Conservation (phyloP, 106 monocot species). For the Amphibolis antarctica region DNA sequence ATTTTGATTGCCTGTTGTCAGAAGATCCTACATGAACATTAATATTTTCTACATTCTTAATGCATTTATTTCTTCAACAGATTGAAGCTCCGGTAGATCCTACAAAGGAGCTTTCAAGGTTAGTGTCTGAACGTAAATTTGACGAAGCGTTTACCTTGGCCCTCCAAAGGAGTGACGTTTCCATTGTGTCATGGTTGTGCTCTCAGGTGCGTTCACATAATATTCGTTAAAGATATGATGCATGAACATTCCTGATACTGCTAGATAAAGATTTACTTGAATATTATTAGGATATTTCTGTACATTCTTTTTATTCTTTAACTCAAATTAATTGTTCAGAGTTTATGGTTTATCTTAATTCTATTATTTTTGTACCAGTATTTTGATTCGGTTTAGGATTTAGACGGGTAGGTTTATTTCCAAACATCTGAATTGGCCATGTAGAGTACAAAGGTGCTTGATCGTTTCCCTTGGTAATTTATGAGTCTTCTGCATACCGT, state of each 20-base stretch:
- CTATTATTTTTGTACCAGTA: too few species aligned
- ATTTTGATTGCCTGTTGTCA: neutral
- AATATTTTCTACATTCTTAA: neutral
- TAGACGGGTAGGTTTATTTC: too few species aligned
- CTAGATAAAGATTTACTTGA: too few species aligned
- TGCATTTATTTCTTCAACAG: neutral
- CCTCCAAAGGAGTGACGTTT: conserved; percentile 89
- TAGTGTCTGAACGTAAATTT: conserved; percentile 74
- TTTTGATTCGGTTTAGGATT: too few species aligned
- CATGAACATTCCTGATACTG: neutral
- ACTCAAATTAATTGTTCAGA: too few species aligned
- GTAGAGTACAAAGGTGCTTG: too few species aligned
- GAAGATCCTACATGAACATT: neutral
- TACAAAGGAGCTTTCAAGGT: conserved; percentile 60
- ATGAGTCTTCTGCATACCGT: too few species aligned
- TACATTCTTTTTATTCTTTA: too few species aligned
- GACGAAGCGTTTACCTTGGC: conserved; percentile 87
- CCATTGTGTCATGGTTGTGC: conserved; percentile 96
- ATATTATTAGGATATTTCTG: too few species aligned
- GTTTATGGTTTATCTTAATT: too few species aligned
- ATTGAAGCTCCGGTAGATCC: conserved; percentile 37
- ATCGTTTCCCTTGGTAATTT: too few species aligned
- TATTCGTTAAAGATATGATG: neutral
- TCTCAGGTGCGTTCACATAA: conserved; percentile 37
- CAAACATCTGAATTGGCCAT: too few species aligned